These are phyloP conservation scores for Raffaelea albimanens DNA, from an alignment of 2,329 filamentous ascomycete genomes.

Conservation along the genomic window DNA sequence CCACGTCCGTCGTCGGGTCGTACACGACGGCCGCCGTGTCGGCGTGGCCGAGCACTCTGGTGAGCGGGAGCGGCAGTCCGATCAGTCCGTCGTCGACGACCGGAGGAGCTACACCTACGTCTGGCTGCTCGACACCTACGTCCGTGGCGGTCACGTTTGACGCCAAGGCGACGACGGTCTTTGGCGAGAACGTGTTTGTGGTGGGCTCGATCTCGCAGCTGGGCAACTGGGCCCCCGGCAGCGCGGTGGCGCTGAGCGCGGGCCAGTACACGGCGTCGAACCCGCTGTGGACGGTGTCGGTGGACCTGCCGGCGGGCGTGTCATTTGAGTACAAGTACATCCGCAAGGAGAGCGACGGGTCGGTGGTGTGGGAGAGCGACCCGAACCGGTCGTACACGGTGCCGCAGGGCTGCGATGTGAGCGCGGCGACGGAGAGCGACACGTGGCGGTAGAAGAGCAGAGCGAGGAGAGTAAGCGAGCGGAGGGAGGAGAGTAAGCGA, in stretches of 20 bases:
- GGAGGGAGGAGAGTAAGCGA: too few species aligned
- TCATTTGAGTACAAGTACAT: conserved; percentile 62
- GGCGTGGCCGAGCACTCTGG: conserved; percentile 6
- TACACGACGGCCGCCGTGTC: conserved; percentile 32
- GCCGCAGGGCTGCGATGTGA: conserved; percentile 3
- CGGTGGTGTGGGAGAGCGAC: conserved; percentile 56
- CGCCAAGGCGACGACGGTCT: conserved; percentile 44
- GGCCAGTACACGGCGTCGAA: conserved; percentile 47
- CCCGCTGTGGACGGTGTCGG: conserved; percentile 50
- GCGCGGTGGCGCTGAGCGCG: conserved; percentile 48
- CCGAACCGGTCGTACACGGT: conserved; percentile 34
- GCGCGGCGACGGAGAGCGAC: conserved; percentile 1
- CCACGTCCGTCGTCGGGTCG: conserved; percentile 35
- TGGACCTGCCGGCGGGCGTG: conserved; percentile 46
- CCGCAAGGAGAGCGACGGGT: conserved; percentile 43
- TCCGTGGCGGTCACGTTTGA: conserved; percentile 50
- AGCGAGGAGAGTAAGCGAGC: too few species aligned
- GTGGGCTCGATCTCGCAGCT: conserved; percentile 49
- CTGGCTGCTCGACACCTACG: conserved; percentile 31
- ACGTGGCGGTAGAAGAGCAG: conserved; percentile 7
- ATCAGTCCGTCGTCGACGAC: conserved; percentile 22
- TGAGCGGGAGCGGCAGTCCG: conserved; percentile 27
- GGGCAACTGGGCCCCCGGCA: conserved; percentile 50
- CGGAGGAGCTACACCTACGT: neutral
- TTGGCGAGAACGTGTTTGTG: conserved; percentile 57